A percentile compares a stretch with the other conserved stretches of the same genome.
phyloP scores from a whole-genome alignment of 495 filamentous ascomycete species.

The Aspergillus diversus region DNA sequence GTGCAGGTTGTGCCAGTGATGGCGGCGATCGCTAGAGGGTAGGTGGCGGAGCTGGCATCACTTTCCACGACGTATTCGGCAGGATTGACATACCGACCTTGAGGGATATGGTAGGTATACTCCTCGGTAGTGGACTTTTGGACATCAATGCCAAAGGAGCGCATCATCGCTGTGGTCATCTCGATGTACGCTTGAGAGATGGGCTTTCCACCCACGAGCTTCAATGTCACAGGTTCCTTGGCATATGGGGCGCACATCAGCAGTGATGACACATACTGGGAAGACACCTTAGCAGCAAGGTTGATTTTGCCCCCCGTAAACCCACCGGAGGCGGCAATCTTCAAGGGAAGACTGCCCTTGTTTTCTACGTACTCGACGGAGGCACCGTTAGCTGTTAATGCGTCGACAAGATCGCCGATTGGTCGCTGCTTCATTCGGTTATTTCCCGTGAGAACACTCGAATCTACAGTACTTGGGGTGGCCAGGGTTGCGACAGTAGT shows the following conservation, averaged over 20 bases:
- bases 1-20: conserved; percentile 94
- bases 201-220: conserved; percentile 88
- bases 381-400: conserved; percentile 82
- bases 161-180: conserved; percentile 99
- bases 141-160: conserved; percentile 84
- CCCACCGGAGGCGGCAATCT: conserved; percentile 79
- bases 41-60: conserved; percentile 96
- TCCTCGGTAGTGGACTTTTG: conserved; percentile 70
- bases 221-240: conserved; percentile 87
- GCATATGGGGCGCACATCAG: conserved; percentile 98
- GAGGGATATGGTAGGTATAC: conserved; percentile 93
- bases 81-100: conserved; percentile 83
- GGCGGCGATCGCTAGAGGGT: conserved; percentile 92
- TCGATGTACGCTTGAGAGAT: conserved; percentile 98
- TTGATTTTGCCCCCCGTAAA: conserved; percentile 92
- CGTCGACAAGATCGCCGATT: conserved; percentile 92
- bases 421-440: conserved; percentile 95
- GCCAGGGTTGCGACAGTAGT: conserved; percentile 91
- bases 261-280: conserved; percentile 95
- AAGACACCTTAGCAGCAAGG: conserved; percentile 90
- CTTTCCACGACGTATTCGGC: conserved; percentile 90
- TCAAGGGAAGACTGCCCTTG: conserved; percentile 76
- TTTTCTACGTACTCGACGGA: conserved; percentile 81
- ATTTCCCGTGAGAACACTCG: conserved; percentile 89
- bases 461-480: conserved; percentile 60